Conservation (phyloP, 169 alveolate genomes). For the Amoebophrya sp. region DNA sequence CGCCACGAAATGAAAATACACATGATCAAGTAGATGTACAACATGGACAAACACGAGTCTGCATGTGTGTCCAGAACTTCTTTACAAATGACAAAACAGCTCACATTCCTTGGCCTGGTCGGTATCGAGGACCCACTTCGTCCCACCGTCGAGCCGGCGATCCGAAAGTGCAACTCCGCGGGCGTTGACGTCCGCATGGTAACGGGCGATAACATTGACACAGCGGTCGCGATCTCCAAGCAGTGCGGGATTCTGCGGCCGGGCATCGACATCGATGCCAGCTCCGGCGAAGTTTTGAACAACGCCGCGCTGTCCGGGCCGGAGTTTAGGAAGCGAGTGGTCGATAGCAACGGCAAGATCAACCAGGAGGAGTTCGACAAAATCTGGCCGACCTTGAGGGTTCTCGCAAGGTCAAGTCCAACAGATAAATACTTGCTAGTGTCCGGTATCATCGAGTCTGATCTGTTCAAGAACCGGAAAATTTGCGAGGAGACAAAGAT, state of each 20-base stretch:
- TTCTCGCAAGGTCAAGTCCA: conserved; percentile 76
- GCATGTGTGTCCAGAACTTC: no score
- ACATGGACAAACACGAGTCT: no score
- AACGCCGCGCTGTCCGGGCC: conserved; percentile 49
- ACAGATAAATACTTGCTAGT: conserved; percentile 73
- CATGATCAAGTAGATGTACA: no score
- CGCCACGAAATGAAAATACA: no score
- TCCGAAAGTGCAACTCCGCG: conserved; percentile 66
- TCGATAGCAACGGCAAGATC: conserved; percentile 28
- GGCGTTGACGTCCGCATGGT: conserved; percentile 81
- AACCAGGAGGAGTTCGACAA: conserved; percentile 58
- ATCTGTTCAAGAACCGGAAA: not conserved
- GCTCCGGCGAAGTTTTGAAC: conserved; percentile 32
- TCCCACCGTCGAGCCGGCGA: conserved; percentile 73
- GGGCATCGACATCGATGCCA: conserved; percentile 55
- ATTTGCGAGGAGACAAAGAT: not conserved
- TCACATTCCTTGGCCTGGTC: conserved; percentile 61
- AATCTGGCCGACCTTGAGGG: conserved; percentile 55
- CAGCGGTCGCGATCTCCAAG: conserved; percentile 75
- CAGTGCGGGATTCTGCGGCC: conserved; percentile 67
- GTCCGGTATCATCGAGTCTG: conserved; percentile 44
- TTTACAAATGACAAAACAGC: conserved; percentile 43
- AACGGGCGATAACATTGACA: conserved; percentile 78
- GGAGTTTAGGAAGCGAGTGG: conserved; percentile 41
- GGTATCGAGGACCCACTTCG: conserved; percentile 74